Conservation (phyloP, 2,329 filamentous ascomycete genomes). For the Cladorrhinum sp. region DNA sequence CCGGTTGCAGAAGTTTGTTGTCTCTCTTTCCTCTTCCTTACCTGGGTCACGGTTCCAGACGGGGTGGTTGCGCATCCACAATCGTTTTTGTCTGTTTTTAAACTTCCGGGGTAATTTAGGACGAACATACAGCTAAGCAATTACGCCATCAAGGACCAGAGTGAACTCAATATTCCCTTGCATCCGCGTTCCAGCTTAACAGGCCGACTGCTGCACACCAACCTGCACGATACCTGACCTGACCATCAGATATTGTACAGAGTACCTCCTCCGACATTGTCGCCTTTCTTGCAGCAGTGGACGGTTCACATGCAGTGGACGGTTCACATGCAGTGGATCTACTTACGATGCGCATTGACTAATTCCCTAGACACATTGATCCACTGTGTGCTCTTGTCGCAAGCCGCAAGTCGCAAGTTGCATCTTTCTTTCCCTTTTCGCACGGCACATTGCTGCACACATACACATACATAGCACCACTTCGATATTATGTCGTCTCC, state of each 20-base stretch:
- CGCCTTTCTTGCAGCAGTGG: not conserved
- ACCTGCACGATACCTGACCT: not conserved
- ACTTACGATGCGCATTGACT: not conserved
- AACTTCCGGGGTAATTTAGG: not conserved
- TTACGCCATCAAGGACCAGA: not conserved
- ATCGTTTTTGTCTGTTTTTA: not conserved
- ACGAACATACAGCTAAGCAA: not conserved
- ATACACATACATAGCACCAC: not conserved
- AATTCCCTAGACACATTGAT: not conserved
- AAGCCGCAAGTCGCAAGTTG: not conserved
- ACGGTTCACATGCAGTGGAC: not conserved
- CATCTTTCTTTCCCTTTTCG: not conserved
- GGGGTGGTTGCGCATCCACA: not conserved
- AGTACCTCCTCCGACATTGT: not conserved
- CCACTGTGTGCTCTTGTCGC: not conserved
- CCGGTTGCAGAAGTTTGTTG: not conserved
- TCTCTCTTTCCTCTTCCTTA: not conserved
- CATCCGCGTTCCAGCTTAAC: not conserved
- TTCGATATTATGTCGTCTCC: conserved; percentile 26
- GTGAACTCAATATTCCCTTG: not conserved
- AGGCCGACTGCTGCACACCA: not conserved
- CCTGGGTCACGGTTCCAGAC: too few relatives aligned
- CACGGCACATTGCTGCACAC: not conserved
- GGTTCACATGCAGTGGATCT: not conserved
- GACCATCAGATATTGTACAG: not conserved